Base-by-base conservation (phyloP, 768 basidiomycete species). In the Boletus bicolor region DNA sequence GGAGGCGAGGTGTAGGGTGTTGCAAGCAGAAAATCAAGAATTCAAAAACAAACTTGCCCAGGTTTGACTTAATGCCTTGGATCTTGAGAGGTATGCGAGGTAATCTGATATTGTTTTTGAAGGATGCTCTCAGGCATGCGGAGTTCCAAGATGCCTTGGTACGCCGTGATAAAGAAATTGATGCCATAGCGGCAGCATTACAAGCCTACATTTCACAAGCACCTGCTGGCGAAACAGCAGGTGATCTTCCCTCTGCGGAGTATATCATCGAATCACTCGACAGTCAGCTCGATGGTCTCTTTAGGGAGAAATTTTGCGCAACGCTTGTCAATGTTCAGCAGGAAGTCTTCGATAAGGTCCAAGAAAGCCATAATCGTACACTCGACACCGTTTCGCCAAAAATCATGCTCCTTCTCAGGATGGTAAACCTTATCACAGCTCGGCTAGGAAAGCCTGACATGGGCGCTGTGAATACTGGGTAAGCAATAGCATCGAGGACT, bases 201-300 rank as follows among this genome's bases (percentile, higher is more conserved):
- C 66, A 65, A 42, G 70, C 72, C 32, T 72, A 63, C 36, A 68
- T 72, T 46, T 61, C 70, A 43, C 72, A 72, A 59, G 44, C 54
- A 39, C 54, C 72, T 3, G 15, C 54, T 15, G 32, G 53, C 21
- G 52, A 59, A 41, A 35, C 53, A 28, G 21, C 44, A 49, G 45
- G 51, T 19, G 53, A 64, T 38, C 54, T 68, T 45, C 69, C 67
- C 8, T 65, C 72, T 19, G 48, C 56, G 4, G 66, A 73, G 36
- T 73, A 72, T 55, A 60, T 72, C 47, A 56, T 73, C 8, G 58
- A 67, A 49, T 61, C 67, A 12, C 63, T 72, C 44, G 57, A 59
- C 21, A 53, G 58, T 35, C 57, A 66, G 2, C 63, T 72, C 21
- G 54, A 67, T n/a, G 53, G 58, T 50, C 62, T 68, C 38, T 53